Evolutionary conservation across 352 stramenopile species (phyloP).

Genomic region (Phytophthora litchii): DNA sequence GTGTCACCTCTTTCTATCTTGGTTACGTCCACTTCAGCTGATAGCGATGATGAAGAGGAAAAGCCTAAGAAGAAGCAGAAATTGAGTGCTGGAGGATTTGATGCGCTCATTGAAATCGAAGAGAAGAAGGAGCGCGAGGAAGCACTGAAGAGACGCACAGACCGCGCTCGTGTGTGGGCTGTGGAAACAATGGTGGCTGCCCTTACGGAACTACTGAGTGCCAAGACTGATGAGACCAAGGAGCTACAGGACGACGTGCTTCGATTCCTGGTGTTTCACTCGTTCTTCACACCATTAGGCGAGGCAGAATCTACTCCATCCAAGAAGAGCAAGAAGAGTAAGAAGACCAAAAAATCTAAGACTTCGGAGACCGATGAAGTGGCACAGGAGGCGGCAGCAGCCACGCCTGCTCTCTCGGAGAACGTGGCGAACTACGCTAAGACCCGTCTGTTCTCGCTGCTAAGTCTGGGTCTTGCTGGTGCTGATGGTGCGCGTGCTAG

Average conservation of each 20-base stretch:
- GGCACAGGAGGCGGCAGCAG: slow-evolving; percentile 29
- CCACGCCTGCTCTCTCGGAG: slow-evolving; percentile 52
- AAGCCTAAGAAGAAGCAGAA: slow-evolving; percentile 47
- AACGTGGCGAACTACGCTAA: slow-evolving; percentile 51
- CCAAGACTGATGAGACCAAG: slow-evolving; percentile 17
- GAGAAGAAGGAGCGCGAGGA: slow-evolving; percentile 81
- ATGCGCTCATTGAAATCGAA: slow-evolving; percentile 75
- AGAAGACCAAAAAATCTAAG: slow-evolving; percentile 39
- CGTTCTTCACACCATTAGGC: slow-evolving; percentile 54
- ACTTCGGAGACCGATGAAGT: slow-evolving; percentile 20
- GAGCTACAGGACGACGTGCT: slow-evolving; percentile 53
- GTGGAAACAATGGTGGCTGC: slow-evolving; percentile 65
- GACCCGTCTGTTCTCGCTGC: slow-evolving; percentile 71
- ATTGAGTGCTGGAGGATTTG: slow-evolving; percentile 54
- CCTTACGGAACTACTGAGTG: slow-evolving; percentile 46
- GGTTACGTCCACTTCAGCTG: slow-evolving; percentile 42
- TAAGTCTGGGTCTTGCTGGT: slow-evolving; percentile 62
- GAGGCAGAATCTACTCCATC: slow-evolving; percentile 38
- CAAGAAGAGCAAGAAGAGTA: slow-evolving; percentile 63
- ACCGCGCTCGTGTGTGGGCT: slow-evolving; percentile 77
- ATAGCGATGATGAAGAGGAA: slow-evolving; percentile 47
- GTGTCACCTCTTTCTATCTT: slow-evolving; percentile 61
- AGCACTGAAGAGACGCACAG: slow-evolving; percentile 50
- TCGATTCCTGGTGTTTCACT: slow-evolving; percentile 71
- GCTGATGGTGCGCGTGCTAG: slow-evolving; percentile 31